Base-by-base conservation (phyloP, 2,329 filamentous ascomycete genomes). In the Simplicillium sp. region DNA sequence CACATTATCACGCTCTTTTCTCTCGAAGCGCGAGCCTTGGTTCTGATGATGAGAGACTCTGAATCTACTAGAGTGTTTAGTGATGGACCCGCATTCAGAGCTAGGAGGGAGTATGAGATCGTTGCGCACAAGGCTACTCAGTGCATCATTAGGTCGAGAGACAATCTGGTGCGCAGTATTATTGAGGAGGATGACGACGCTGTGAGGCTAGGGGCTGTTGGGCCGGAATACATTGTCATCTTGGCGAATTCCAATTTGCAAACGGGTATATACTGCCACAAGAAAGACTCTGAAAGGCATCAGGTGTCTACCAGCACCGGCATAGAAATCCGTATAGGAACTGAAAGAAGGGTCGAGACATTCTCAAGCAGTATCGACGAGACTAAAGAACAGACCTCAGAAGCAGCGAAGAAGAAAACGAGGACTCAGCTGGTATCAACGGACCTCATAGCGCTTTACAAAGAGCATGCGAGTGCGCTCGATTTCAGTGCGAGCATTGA, bases 391-490 rank as follows among this genome's bases (percentile, higher is more conserved):
- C 3, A n/a, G n/a, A n/a, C 9, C 6, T 18, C 14, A 15, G 34
- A 12, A 7, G 5, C 7, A 17, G 6, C 34, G 5, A 18, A 18
- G 7, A 7, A 16, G 7, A 11, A 11, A 6, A 4, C 34, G 34
- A 18, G 34, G 6, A 15, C 11, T 16, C 12, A 18, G 12, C 8
- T 28, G 17, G 40, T 17, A 20, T 38, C 13, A n/a, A 8, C 38
- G 7, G 41, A 45, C n/a, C 11, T 43, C 17, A 15, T 46, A 25
- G 44, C 16, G 3, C 39, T 46, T 9, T 49, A 49, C 20, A 37
- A 12, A 11, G 36, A 37, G 17, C 36, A 37, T 37, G 36, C 36
- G 11, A 18, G 33, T 11, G 39, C 14, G 16, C 45, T 47, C 11
- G 39, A 41, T 2, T 41, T 43, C 36, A 29, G 43, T 7, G 39